Base-by-base conservation (phyloP, 225 moss, liverwort and hornwort species). In the Pleurozium schreberi region DNA sequence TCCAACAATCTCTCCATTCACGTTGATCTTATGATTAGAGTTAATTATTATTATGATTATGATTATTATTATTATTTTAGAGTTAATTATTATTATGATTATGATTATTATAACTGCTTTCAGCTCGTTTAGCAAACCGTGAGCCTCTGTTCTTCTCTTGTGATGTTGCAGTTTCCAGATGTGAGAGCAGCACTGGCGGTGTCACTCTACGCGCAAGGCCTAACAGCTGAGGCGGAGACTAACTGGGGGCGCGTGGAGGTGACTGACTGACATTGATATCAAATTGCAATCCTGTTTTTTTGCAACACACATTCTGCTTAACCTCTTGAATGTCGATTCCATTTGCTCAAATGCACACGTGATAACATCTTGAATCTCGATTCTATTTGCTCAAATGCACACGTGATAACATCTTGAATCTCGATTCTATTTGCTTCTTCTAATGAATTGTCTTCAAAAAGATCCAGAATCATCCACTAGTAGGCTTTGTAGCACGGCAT, bases 201-300 rank as follows among this genome's bases (percentile, higher is more conserved):
- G 57, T 89, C 99, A 12, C 91, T 99, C 68, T 99, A 97, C 75
- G 96, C 96, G 50, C 95, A 95, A 91, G 97, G 99, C 45, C 74
- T 96, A 28, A 96, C 94, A 85, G 96, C 94, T 59, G 99, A 97
- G 93, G 97, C 99, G 74, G 99, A 99, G 90, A 97, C 94, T 27
- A 99, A 97, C 93, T 97, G 99, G 99, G 95, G 93, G 21, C 97
- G 96, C 80, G 88, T 99, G 70, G 93, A 99, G 97, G 98, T 96
- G 84, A 88, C 18, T 96, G 84, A 88, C 18, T 70, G 40, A 30
- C 80, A 55, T 81, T 61, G 67, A 49, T 62, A 12, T 80, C 55
- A 66, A 60, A 53, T 70, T 53, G 57, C 57, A 57, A 57, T 83
- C 61, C 31, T 57, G 30, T 49, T 49, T 49, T 63, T 69, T 64